Evolutionary conservation across 1,284 basidiomycete genomes (phyloP).

Genomic region (Irpex lacteus): DNA sequence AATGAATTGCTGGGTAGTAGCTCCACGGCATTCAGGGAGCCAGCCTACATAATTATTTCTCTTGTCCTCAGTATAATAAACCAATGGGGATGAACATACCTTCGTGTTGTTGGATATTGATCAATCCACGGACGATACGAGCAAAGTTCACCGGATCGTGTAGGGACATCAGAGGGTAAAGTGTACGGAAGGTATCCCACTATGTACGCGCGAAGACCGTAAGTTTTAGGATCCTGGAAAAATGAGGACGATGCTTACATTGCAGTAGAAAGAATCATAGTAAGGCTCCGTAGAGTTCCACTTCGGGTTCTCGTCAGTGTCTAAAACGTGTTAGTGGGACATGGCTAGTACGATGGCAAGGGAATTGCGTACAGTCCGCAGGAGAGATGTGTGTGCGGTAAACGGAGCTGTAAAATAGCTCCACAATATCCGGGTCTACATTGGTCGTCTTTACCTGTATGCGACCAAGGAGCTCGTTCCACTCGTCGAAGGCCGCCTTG

Average conservation of each 20-base stretch:
- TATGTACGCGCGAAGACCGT: slow-evolving; percentile 19
- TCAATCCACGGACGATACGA: slow-evolving; percentile 56
- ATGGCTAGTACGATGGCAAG: neutral
- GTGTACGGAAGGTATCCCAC: slow-evolving; percentile 66
- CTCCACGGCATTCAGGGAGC: slow-evolving; percentile 62
- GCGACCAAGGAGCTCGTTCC: slow-evolving; percentile 55
- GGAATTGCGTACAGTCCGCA: slow-evolving; percentile 49
- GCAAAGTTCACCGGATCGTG: slow-evolving; percentile 58
- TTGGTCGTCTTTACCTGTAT: slow-evolving; percentile 50
- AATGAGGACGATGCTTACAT: slow-evolving; percentile 35
- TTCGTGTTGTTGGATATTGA: slow-evolving; percentile 66
- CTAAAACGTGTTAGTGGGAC: slow-evolving; percentile 28
- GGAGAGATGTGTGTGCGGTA: slow-evolving; percentile 68
- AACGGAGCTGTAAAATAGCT: slow-evolving; percentile 60
- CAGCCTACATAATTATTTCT: slow-evolving; percentile 39
- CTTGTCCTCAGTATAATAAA: neutral
- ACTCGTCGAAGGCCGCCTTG: slow-evolving; percentile 40
- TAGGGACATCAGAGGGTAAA: slow-evolving; percentile 59
- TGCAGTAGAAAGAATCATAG: slow-evolving; percentile 69
- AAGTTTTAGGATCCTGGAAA: neutral
- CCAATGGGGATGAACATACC: slow-evolving; percentile 30
- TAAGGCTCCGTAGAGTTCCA: slow-evolving; percentile 67
- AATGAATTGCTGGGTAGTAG: slow-evolving; percentile 45
- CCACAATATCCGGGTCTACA: slow-evolving; percentile 46
- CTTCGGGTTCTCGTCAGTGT: slow-evolving; percentile 67